Evolutionary conservation across 2,329 filamentous ascomycete species (phyloP).

Genomic region (Metarhizium robertsii): DNA sequence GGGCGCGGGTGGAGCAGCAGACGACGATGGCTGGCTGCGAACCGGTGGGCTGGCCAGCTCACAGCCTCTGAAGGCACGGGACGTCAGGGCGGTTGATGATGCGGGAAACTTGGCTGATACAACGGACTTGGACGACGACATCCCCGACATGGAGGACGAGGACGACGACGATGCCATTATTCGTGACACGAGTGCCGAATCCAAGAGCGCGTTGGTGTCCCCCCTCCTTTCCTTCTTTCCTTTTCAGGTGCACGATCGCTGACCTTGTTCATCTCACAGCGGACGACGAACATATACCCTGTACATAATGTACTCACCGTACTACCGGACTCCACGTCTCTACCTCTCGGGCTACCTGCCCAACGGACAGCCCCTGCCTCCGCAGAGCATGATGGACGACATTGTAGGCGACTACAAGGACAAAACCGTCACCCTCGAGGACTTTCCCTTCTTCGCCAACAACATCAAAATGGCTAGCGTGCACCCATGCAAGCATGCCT

Average conservation of each 20-base stretch:
- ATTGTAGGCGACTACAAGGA: slow-evolving; percentile 95
- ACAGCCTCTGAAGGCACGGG: slow-evolving; percentile 65
- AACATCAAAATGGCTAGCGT: slow-evolving; percentile 93
- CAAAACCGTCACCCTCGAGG: slow-evolving; percentile 96
- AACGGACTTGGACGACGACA: slow-evolving; percentile 66
- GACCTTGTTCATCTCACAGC: slow-evolving; percentile 32
- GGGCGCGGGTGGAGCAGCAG: slow-evolving; percentile 37
- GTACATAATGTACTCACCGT: slow-evolving; percentile 96
- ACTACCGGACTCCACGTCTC: slow-evolving; percentile 90
- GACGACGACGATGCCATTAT: slow-evolving; percentile 97
- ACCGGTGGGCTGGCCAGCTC: slow-evolving; percentile 72
- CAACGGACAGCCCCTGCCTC: slow-evolving; percentile 70
- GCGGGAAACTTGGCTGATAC: slow-evolving; percentile 75
- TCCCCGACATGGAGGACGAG: slow-evolving; percentile 97
- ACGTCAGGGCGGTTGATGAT: slow-evolving; percentile 84
- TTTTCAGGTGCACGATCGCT: background rate
- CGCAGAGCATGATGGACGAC: slow-evolving; percentile 88
- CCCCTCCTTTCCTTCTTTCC: background rate
- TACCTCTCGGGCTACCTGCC: slow-evolving; percentile 87
- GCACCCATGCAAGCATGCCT: slow-evolving; percentile 93
- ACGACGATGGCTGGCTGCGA: slow-evolving; percentile 85
- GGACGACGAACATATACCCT: slow-evolving; percentile 89
- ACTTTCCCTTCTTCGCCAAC: slow-evolving; percentile 90
- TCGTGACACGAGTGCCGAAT: slow-evolving; percentile 48
- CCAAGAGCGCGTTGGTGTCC: slow-evolving; percentile 33